Evolutionary conservation across 78 protist species (phyloP).

Genomic region (Cavenderia fasciculata): DNA sequence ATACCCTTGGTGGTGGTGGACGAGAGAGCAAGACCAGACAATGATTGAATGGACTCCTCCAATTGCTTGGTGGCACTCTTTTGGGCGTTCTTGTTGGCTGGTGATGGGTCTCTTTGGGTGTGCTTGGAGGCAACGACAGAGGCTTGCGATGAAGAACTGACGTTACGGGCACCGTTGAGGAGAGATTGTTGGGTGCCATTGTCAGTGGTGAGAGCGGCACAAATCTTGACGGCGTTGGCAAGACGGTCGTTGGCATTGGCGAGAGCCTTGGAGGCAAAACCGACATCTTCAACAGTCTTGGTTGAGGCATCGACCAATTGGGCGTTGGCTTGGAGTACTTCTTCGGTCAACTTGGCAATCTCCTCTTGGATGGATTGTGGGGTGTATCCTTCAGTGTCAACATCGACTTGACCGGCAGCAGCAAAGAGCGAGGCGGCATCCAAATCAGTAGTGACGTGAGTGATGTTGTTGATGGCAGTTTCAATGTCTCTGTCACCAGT

Average conservation of each 20-base stretch:
- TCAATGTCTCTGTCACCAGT: conserved; percentile 76
- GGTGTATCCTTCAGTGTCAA: conserved; percentile 24
- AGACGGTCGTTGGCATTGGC: conserved; percentile 15
- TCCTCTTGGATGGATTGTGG: conserved; percentile 23
- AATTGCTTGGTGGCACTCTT: neutral
- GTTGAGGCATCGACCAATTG: conserved; percentile 2
- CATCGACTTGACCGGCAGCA: conserved; percentile 81
- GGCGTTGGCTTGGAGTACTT: neutral
- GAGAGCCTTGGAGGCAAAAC: neutral
- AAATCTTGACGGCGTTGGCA: conserved; percentile 5
- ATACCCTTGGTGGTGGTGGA: conserved; percentile 76
- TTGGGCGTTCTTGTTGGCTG: conserved; percentile 14
- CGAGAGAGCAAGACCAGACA: conserved; percentile 2
- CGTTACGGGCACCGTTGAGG: conserved; percentile 23
- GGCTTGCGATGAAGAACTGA: neutral
- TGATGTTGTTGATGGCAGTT: conserved; percentile 43
- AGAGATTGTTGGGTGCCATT: conserved; percentile 19
- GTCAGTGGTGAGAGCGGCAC: conserved; percentile 46
- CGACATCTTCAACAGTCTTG: conserved; percentile 53
- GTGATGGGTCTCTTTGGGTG: conserved; percentile 33
- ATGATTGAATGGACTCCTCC: conserved; percentile 8
- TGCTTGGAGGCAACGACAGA: conserved; percentile 7
- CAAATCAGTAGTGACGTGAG: conserved; percentile 43
- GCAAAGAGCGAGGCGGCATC: conserved; percentile 81
- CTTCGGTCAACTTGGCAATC: neutral